Evolutionary conservation across 148 eudicot genomes (phyloP).

Genomic region (Silene uniflora): DNA sequence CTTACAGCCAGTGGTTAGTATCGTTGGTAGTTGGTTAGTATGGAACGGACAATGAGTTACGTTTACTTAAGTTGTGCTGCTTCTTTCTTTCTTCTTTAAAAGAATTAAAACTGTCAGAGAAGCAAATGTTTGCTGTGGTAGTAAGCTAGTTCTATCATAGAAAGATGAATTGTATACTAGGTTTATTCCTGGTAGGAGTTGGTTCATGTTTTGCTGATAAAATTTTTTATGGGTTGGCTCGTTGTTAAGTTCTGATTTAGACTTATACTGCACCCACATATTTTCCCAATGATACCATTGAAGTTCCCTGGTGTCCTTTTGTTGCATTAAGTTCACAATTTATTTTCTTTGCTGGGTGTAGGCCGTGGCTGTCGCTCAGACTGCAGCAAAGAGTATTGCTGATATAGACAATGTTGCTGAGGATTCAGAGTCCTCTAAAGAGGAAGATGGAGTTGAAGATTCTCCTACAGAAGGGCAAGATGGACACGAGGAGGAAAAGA

Average conservation of each 20-base stretch:
- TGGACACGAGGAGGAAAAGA: constrained; percentile 53
- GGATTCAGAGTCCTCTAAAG: constrained; percentile 60
- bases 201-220: background rate
- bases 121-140: background rate
- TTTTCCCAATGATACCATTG: background rate
- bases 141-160: background rate
- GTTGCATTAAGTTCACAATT: background rate
- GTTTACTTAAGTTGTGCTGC: background rate
- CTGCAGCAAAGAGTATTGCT: constrained; percentile 74
- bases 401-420: constrained; percentile 47
- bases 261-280: too few relatives aligned
- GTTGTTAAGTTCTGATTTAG: too few relatives aligned
- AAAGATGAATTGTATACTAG: background rate
- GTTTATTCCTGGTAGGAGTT: background rate
- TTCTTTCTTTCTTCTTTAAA: background rate
- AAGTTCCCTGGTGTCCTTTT: background rate
- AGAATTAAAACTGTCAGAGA: background rate
- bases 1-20: background rate
- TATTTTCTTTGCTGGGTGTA: constrained; percentile 26
- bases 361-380: constrained; percentile 88
- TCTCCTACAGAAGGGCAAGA: constrained; percentile 38
- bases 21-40: background rate
- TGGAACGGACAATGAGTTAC: background rate
- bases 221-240: background rate
- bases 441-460: constrained; percentile 35